Evolutionary conservation across 805 yeast genomes (phyloP).

Genomic region (Pichia cabralensis): DNA sequence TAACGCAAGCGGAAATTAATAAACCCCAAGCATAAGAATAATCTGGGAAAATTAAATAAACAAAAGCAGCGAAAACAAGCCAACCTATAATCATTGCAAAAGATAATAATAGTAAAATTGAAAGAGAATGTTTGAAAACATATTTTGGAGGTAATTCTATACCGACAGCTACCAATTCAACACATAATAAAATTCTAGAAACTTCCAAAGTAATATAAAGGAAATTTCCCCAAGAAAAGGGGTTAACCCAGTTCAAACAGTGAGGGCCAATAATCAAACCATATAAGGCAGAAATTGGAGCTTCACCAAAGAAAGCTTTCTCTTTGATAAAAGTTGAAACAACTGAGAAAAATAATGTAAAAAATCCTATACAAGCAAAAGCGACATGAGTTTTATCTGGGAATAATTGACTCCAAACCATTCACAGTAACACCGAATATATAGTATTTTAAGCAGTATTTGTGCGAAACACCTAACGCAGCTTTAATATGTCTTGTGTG

Average conservation of each 20-base stretch:
- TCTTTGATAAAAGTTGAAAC: slow-evolving; percentile 49
- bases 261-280: slow-evolving; percentile 53
- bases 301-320: slow-evolving; percentile 50
- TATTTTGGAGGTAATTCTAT: slow-evolving; percentile 61
- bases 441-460: no score
- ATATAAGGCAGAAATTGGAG: slow-evolving; percentile 49
- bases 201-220: slow-evolving; percentile 45
- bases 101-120: slow-evolving; percentile 43
- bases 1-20: slow-evolving; percentile 57
- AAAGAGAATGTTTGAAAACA: slow-evolving; percentile 43
- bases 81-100: slow-evolving; percentile 66
- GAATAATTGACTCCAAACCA: slow-evolving; percentile 24
- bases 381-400: slow-evolving; percentile 25
- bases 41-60: slow-evolving; percentile 51
- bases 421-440: slow-evolving; percentile 1
- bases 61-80: slow-evolving; percentile 50
- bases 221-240: slow-evolving; percentile 42
- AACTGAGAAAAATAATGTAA: slow-evolving; percentile 44
- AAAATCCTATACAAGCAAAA: slow-evolving; percentile 54
- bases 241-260: slow-evolving; percentile 46
- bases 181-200: slow-evolving; percentile 51
- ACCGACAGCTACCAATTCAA: slow-evolving; percentile 61
- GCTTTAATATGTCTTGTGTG: no score
- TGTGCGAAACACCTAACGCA: no score
- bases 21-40: slow-evolving; percentile 44